Evolutionary conservation across 306 rosid genomes (phyloP), one percentile per base, ranked within the genome.

Genomic region (Pueraria montana): DNA sequence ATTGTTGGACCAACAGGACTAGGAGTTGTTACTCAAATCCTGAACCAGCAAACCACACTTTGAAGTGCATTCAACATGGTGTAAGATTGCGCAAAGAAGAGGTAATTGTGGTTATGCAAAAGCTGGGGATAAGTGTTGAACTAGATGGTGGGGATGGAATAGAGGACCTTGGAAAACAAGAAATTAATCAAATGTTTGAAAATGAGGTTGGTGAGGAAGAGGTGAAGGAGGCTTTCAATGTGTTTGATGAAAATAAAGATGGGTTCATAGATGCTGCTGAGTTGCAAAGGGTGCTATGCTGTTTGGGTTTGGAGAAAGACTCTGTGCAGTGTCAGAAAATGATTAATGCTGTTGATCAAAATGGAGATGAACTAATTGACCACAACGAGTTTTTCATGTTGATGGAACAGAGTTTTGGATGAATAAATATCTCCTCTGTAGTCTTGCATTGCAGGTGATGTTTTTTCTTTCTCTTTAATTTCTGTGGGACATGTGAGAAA

Each of bases 191-290:
- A 32, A 27, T 90, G 69, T 84, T 88, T 32, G 91, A 77, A 17
- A 83, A 74, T 67, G 91, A 85, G 42, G 85, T 85, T 2, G 80
- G 84, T 52, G 40, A 88, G 76, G 90, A 40, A 53, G 91, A 86
- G 85, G 48, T 90, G 56, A 75, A 83, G 46, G 90, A 83, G 71
- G 87, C 90, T 18, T 90, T 90, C 64, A 67, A 85, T 49, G 91
- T 90, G 74, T 90, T 88, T 53, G 91, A 90, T 69, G 83, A 73
- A 69, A 88, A 88, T n/a, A 81, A 77, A 58, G 89, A 90, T 72
- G 91, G 94, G 21, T 83, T 84, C 45, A 87, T 87, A 49, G 87
- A 82, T 7, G 91, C 86, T 14, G n/a, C 7, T 26, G 91, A 90
- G 43, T 77, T 90, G 58, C 66, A 26, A 0, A 86, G 80, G 26